Base-by-base conservation (phyloP, 1,139 yeast genomes). In the Neolecta irregularis region DNA sequence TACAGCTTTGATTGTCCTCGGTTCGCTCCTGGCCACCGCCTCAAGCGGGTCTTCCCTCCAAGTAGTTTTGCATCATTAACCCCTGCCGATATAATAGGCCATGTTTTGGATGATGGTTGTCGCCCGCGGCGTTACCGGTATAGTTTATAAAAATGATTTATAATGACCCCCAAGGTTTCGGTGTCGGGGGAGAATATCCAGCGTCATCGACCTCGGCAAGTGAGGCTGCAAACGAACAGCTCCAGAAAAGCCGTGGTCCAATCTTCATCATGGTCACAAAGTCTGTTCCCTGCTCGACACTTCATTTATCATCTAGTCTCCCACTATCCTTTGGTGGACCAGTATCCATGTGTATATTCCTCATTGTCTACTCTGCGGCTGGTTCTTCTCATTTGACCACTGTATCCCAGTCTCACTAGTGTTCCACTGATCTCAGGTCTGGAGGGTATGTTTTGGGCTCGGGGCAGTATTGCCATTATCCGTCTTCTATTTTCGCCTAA, bases 281-380 rank as follows among this genome's bases (percentile, higher is more conserved):
- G 52, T 58, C 9, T 9, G 24, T 9, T 22, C n/a, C n/a, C 9
- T n/a, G n/a, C n/a, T 22, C 9, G n/a, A 22, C 9, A 22, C n/a
- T 22, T 22, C n/a, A 9, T 22, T 22, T 22, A 22, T 9, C n/a
- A 22, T 22, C 24, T 22, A 22, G 24, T 22, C 24, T 77, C 33
- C 88, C 88, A 3, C 57, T 77, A 32, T 62, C 79, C 3, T 62
- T 76, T 34, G 88, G 91, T 40, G 81, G 81, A 6, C 88, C 88
- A 12, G 72, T 77, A 53, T 78, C 81, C n/a, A n/a, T n/a, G n/a
- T n/a, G n/a, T n/a, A n/a, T n/a, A 53, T 77, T 76, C 51, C 58
- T 76, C 44, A 74, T 77, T 48, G 83, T 76, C 11, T 64, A 69
- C 55, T 60, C 62, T 39, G 74, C 74, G 35, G 68, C 75, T 24